A percentile compares a stretch with the other conserved stretches of the same genome.
Evolutionary conservation across 805 yeast species (phyloP).

Genomic region (Blastobotrys terrestris): DNA sequence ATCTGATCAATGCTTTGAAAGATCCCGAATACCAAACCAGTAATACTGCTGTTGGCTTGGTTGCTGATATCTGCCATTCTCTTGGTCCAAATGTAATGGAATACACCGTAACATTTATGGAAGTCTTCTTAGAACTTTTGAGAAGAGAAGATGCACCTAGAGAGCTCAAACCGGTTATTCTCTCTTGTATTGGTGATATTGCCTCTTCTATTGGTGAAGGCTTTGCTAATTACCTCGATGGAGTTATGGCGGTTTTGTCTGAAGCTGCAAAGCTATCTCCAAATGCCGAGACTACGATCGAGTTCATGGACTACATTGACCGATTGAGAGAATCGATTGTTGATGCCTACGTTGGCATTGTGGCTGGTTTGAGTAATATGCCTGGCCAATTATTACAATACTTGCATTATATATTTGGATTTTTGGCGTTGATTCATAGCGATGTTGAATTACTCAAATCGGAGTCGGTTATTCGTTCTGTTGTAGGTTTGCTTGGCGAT

Average conservation of each 20-base stretch:
- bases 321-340: slow-evolving; percentile 80
- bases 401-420: slow-evolving; percentile 62
- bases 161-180: slow-evolving; percentile 78
- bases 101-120: slow-evolving; percentile 78
- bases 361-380: slow-evolving; percentile 73
- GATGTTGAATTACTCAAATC: slow-evolving; percentile 55
- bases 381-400: slow-evolving; percentile 63
- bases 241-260: slow-evolving; percentile 64
- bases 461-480: slow-evolving; percentile 72
- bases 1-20: slow-evolving; percentile 66
- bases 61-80: slow-evolving; percentile 90
- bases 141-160: slow-evolving; percentile 62
- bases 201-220: slow-evolving; percentile 77
- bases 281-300: slow-evolving; percentile 51
- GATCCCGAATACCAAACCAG: slow-evolving; percentile 82
- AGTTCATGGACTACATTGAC: slow-evolving; percentile 68
- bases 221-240: slow-evolving; percentile 70
- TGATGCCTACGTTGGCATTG: slow-evolving; percentile 93
- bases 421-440: slow-evolving; percentile 52
- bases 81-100: slow-evolving; percentile 67
- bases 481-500: slow-evolving; percentile 90
- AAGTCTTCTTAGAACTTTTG: slow-evolving; percentile 67
- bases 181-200: slow-evolving; percentile 93
- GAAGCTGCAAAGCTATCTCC: slow-evolving; percentile 31
- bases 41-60: slow-evolving; percentile 86